phyloP scores from a whole-genome alignment of 1,284 basidiomycete species.

The Ustilago nuda region DNA sequence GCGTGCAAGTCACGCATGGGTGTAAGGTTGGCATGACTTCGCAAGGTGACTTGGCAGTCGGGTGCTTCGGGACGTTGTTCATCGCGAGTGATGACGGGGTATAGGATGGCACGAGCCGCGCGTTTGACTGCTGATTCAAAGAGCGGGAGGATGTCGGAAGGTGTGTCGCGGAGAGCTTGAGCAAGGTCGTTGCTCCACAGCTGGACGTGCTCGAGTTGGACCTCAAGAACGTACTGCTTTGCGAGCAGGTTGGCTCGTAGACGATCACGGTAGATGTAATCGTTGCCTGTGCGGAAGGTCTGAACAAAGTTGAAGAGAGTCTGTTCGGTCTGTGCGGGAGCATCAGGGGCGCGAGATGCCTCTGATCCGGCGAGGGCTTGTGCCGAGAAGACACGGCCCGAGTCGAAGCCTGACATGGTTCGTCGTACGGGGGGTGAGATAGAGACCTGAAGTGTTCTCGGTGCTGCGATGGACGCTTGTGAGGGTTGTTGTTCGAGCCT shows the following conservation, averaged over 20 bases:
- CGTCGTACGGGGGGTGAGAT: not conserved
- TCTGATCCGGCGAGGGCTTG: conserved; percentile 63
- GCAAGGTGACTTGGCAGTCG: conserved; percentile 88
- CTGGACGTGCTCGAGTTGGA: conserved; percentile 89
- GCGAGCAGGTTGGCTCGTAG: conserved; percentile 88
- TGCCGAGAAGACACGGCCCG: conserved; percentile 64
- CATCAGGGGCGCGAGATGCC: conserved; percentile 62
- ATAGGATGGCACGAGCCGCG: conserved; percentile 63
- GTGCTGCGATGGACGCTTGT: not conserved
- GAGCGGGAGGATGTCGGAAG: conserved; percentile 87
- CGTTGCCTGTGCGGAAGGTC: conserved; percentile 66
- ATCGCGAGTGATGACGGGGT: conserved; percentile 59
- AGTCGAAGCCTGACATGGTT: conserved; percentile 68
- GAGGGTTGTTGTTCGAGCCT: not conserved
- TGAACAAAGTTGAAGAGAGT: conserved; percentile 68
- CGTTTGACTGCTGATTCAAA: conserved; percentile 66
- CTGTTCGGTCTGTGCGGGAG: conserved; percentile 66
- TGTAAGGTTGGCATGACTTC: conserved; percentile 84
- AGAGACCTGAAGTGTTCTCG: too few relatives aligned
- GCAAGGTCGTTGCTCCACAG: conserved; percentile 94
- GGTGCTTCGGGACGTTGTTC: conserved; percentile 71
- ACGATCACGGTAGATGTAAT: conserved; percentile 78
- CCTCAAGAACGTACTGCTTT: conserved; percentile 90
- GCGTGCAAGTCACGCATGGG: conserved; percentile 88
- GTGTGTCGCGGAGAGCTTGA: conserved; percentile 87